These are phyloP conservation scores for Volutella citrinella DNA, from an alignment of 2,329 filamentous ascomycete genomes.

Conservation along the genomic window DNA sequence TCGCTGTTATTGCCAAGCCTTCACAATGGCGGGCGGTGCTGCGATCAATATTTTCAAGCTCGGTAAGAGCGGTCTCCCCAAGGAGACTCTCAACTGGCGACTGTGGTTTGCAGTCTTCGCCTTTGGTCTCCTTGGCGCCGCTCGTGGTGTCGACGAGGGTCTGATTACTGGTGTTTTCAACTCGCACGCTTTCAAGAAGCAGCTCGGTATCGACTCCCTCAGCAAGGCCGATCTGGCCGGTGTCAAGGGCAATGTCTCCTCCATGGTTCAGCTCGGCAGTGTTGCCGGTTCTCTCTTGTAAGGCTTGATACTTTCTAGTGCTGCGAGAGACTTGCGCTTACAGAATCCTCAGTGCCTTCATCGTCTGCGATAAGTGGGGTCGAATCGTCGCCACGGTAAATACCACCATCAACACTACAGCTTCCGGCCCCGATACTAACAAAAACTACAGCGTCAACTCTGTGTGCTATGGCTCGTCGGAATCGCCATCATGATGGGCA, in stretches of 20 bases:
- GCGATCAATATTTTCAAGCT: too few relatives aligned
- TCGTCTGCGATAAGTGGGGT: constrained; percentile 58
- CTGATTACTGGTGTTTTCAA: constrained; percentile 63
- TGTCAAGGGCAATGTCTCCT: constrained; percentile 64
- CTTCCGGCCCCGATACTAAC: too few relatives aligned
- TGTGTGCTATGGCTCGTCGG: constrained; percentile 57
- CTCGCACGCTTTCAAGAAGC: constrained; percentile 53
- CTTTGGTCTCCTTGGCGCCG: too few relatives aligned
- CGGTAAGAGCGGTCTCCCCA: too few relatives aligned
- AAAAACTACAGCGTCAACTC: constrained; percentile 52
- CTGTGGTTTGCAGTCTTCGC: too few relatives aligned
- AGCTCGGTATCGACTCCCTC: constrained; percentile 50
- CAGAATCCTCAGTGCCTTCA: constrained; percentile 46
- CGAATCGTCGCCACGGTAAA: constrained; percentile 63
- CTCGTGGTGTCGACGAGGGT: constrained; percentile 52
- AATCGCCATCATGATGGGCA: constrained; percentile 56
- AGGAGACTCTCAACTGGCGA: too few relatives aligned
- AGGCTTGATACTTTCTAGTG: constrained; percentile 1
- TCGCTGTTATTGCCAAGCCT: too few relatives aligned
- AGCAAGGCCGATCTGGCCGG: constrained; percentile 49
- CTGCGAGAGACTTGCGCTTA: background rate
- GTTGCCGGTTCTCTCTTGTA: constrained; percentile 57
- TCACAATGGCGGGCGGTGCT: constrained; percentile 46
- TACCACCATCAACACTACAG: too few relatives aligned
- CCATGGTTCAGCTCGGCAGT: constrained; percentile 69